Base-by-base conservation (phyloP, 2,329 filamentous ascomycete species). In the Nemania diffusa region DNA sequence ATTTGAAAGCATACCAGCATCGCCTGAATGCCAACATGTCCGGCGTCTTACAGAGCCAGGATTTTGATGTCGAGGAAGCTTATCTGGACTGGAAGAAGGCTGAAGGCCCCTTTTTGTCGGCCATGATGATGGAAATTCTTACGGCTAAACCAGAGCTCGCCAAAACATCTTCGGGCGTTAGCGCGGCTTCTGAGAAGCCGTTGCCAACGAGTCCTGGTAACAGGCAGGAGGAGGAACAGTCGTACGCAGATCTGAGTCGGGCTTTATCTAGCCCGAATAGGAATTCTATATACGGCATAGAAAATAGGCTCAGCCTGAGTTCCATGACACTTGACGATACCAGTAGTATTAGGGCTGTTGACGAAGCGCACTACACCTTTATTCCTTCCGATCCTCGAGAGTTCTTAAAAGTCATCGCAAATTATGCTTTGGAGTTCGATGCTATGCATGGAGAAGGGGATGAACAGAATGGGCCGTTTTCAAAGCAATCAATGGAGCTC, bases 1-100 rank as follows among this genome's bases (percentile, higher is more conserved):
- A 99, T 78, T 86, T 98, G 73, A 99, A 99, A 80, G 88, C 91
- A 9, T 99, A 99, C 77, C 96, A 97, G 78, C 90, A 93, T 70
- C 91, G 95, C 68, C 84, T 99, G 63, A 97, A 91, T 75, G 87
- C 95, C 7, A 91, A 93, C 75, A 92, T 91, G 69, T 85, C 88
- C 52, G 92, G 88, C 65, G 94, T 95, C 0, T 80, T 99, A 56
- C 89, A 90, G 64, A 91, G 87, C 72, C 89, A 94, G 55, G 95
- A 99, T 78, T 99, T 99, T 79, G 93, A 97, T 68, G 81, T 92
- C 20, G 93, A 97, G 64, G 94, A 97, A 67, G 91, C 91, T 2
- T 99, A 94, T 77, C 90, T 94, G 70, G 84, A 88, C 50, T 99
- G 96, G 96, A 97, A 94, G 79, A 95, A 92, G 77, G 88, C 90